Percentiles rank a stretch among this genome's conserved stretches.
Evolutionary conservation across 2,329 filamentous ascomycete species (phyloP).

Genomic region (Fusarium sacchari): DNA sequence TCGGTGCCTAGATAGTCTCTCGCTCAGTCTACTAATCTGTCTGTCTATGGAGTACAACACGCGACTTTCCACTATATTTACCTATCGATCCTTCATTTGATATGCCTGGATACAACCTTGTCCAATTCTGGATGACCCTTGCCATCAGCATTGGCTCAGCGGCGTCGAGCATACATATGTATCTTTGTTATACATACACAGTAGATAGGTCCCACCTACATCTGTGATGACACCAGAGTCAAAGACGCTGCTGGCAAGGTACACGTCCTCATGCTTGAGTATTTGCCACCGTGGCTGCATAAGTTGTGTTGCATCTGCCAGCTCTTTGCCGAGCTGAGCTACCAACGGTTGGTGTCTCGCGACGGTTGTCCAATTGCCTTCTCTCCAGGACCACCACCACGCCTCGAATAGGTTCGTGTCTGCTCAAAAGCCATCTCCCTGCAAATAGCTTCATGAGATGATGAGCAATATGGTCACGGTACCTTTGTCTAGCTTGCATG

Average conservation of each 20-base stretch:
- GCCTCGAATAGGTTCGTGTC: neutral
- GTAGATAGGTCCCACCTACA: too few relatives aligned
- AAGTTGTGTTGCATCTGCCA: neutral
- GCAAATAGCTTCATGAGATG: constrained; percentile 16
- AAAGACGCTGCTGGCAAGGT: too few relatives aligned
- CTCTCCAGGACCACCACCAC: constrained; percentile 17
- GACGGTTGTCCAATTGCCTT: constrained; percentile 21
- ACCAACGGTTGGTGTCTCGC: constrained; percentile 2
- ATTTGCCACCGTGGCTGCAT: constrained; percentile 28
- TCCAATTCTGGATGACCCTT: neutral
- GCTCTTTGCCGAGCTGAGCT: constrained; percentile 25
- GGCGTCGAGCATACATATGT: neutral
- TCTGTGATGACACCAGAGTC: too few relatives aligned
- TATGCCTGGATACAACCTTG: neutral
- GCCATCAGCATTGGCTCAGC: neutral
- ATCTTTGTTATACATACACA: too few relatives aligned
- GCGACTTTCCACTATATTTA: neutral
- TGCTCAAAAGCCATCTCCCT: constrained; percentile 1
- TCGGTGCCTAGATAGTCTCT: neutral
- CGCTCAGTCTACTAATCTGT: neutral
- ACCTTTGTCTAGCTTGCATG: constrained; percentile 28
- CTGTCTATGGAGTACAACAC: neutral
- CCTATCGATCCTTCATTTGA: neutral
- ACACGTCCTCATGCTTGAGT: neutral
- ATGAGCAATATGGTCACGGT: constrained; percentile 29